phyloP scores from a whole-genome alignment of 176 grass and related monocot genomes.

The Phoenix roebelenii region DNA sequence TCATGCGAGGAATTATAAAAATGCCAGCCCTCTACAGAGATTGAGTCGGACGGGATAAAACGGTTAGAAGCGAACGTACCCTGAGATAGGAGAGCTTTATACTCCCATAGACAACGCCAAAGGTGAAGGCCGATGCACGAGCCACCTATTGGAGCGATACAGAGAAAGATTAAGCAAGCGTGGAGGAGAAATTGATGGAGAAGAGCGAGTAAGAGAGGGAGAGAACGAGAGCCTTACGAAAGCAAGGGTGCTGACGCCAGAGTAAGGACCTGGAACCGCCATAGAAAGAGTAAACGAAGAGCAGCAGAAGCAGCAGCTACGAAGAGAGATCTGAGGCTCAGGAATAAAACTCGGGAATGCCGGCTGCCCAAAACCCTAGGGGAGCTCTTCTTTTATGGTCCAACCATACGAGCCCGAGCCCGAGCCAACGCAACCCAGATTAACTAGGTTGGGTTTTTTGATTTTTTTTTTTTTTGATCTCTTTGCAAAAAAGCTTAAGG shows the following conservation, averaged over 20 bases:
- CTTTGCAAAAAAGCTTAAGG: too few species aligned
- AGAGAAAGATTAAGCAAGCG: neutral
- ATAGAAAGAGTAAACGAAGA: constrained; percentile 9
- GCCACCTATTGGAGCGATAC: constrained; percentile 43
- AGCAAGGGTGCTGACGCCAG: constrained; percentile 79
- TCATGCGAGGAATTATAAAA: too few species aligned
- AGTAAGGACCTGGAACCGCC: constrained; percentile 76
- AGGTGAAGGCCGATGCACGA: constrained; percentile 47
- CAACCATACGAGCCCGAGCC: too few species aligned
- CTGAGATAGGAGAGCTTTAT: constrained; percentile 83
- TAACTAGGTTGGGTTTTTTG: too few species aligned
- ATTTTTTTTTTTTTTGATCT: too few species aligned
- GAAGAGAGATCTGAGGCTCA: neutral
- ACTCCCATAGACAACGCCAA: constrained; percentile 74
- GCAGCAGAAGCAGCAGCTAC: neutral
- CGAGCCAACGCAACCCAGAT: too few species aligned
- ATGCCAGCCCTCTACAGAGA: too few species aligned
- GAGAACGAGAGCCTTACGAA: constrained; percentile 28
- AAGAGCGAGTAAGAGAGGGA: neutral
- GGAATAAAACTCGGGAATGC: too few species aligned
- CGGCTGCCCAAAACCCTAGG: too few species aligned
- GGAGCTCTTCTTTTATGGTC: too few species aligned
- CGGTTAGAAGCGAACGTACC: constrained; percentile 12
- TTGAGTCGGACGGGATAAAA: too few species aligned
- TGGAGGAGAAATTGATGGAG: neutral